Percentiles rank a stretch among this genome's conserved stretches.
Conservation (phyloP, 495 filamentous ascomycete species). For the Penicillium desertorum region DNA sequence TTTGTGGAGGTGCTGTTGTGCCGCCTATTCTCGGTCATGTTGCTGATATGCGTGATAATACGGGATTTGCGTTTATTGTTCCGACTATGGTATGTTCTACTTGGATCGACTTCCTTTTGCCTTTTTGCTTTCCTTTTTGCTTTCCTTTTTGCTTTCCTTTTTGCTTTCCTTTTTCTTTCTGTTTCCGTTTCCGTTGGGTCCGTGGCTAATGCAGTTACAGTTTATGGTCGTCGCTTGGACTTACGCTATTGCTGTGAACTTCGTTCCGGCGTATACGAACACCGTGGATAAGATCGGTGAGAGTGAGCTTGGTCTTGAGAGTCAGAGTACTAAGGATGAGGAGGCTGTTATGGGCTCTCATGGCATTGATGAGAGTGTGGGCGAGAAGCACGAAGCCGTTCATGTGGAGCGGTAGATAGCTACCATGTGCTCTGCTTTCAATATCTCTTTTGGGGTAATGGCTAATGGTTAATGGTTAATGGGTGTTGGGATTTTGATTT, state of each 20-base stretch:
- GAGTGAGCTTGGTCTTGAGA: constrained; percentile 51
- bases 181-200: not conserved
- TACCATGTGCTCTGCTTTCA: not conserved
- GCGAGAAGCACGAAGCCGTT: constrained; percentile 13
- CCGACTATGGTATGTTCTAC: constrained; percentile 51
- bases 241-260: constrained; percentile 63
- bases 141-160: too few species aligned
- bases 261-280: constrained; percentile 57
- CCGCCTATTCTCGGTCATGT: constrained; percentile 51
- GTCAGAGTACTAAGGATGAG: constrained; percentile 23
- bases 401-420: constrained; percentile 15
- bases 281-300: constrained; percentile 59
- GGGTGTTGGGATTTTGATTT: not conserved
- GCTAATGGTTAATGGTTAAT: not conserved
- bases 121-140: too few species aligned
- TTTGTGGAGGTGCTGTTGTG: constrained; percentile 55
- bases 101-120: not conserved
- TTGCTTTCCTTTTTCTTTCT: not conserved
- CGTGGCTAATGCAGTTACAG: constrained; percentile 11
- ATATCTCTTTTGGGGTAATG: not conserved
- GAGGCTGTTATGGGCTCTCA: constrained; percentile 26
- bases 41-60: constrained; percentile 49
- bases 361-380: not conserved
- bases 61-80: constrained; percentile 55
- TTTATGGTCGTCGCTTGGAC: constrained; percentile 56